Evolutionary conservation across 2,329 filamentous ascomycete genomes (phyloP).

Genomic region (Nigrospora sphaerica): DNA sequence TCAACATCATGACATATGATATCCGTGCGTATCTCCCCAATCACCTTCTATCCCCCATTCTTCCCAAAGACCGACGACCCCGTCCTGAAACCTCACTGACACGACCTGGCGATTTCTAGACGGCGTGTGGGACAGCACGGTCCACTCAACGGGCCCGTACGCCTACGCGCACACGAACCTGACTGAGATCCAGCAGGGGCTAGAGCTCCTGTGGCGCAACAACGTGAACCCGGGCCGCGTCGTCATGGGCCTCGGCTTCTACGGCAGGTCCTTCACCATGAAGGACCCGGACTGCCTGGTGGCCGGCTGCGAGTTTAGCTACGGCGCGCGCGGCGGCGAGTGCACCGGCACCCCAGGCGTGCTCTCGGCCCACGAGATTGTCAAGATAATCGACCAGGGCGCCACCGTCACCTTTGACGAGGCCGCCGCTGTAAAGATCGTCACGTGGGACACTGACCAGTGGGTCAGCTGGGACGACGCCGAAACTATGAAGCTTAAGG

Average conservation of each 20-base stretch:
- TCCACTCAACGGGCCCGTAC: constrained; percentile 15
- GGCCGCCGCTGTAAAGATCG: constrained; percentile 20
- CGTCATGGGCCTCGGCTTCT: constrained; percentile 29
- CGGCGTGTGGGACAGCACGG: constrained; percentile 22
- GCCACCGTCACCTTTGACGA: constrained; percentile 6
- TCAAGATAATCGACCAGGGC: constrained; percentile 10
- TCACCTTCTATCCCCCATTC: background rate
- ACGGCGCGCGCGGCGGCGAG: constrained; percentile 8
- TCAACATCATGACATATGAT: constrained; percentile 31
- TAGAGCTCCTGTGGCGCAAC: constrained; percentile 34
- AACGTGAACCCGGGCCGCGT: constrained; percentile 28
- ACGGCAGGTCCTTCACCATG: constrained; percentile 19
- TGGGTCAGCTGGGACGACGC: constrained; percentile 31
- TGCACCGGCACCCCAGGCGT: constrained; percentile 11
- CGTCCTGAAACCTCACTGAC: background rate
- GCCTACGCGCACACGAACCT: constrained; percentile 31
- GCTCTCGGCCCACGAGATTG: background rate
- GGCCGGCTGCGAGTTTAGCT: constrained; percentile 14
- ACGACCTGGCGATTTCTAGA: no score
- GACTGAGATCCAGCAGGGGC: constrained; percentile 26
- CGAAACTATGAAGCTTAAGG: constrained; percentile 24
- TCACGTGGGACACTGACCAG: constrained; percentile 23
- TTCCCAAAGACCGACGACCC: constrained; percentile 27
- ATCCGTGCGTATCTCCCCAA: constrained; percentile 28
- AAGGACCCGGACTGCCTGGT: constrained; percentile 11